phyloP scores from a whole-genome alignment of 257 asterid species.

The Nicotiana noctiflora region DNA sequence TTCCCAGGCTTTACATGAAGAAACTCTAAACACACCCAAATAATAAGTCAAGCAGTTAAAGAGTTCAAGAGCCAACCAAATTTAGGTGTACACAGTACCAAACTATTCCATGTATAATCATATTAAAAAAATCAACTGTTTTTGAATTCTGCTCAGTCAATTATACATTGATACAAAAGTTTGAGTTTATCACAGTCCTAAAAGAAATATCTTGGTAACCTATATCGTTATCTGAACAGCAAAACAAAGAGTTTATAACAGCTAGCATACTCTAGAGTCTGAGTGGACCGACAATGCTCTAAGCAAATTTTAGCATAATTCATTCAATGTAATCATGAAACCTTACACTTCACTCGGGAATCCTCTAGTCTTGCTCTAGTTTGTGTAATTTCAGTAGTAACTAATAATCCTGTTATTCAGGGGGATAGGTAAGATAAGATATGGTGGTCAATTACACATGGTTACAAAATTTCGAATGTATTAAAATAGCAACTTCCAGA shows the following conservation, averaged over 20 bases:
- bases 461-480: background rate
- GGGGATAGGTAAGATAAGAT: background rate
- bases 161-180: background rate
- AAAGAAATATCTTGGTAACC: background rate
- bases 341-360: background rate
- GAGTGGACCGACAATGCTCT: background rate
- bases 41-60: too few relatives aligned
- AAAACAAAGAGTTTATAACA: background rate
- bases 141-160: background rate
- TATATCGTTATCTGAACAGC: background rate
- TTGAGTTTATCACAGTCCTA: background rate
- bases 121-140: background rate
- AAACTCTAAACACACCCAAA: slow-evolving; percentile 53
- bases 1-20: slow-evolving; percentile 98
- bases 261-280: background rate
- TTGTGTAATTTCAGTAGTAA: background rate
- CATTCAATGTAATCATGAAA: background rate
- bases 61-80: too few relatives aligned
- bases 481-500: background rate
- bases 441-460: background rate
- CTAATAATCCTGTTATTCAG: background rate
- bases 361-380: background rate
- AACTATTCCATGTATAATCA: background rate
- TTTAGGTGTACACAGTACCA: background rate
- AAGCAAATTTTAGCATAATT: background rate